Evolutionary conservation across 179 eudicot species (phyloP).

Genomic region (Beta lomatogona): DNA sequence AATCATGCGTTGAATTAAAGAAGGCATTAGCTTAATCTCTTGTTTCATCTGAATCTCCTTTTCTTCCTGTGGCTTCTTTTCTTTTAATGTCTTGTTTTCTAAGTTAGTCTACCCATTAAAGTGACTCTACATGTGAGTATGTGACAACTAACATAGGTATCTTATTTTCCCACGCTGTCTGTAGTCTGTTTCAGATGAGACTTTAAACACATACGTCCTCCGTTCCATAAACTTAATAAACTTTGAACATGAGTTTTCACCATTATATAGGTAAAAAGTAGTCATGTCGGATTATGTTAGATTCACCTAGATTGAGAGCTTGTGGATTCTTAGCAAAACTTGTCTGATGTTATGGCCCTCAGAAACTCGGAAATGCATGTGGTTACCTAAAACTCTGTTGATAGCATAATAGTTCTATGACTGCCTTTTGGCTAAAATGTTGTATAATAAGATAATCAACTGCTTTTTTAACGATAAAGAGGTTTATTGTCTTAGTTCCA

Average conservation of each 20-base stretch:
- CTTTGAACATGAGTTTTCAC: no score
- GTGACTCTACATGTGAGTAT: background rate
- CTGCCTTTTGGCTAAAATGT: background rate
- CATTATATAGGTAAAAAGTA: no score
- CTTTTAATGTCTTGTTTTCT: background rate
- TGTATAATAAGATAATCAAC: background rate
- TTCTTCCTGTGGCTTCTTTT: constrained; percentile 6
- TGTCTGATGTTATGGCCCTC: background rate
- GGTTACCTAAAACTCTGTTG: background rate
- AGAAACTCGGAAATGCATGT: background rate
- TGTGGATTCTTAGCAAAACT: background rate
- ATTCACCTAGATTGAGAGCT: background rate
- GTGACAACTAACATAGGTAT: background rate
- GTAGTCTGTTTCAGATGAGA: background rate
- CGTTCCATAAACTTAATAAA: background rate
- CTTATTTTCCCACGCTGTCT: background rate
- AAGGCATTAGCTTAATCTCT: background rate
- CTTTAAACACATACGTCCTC: background rate
- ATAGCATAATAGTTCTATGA: background rate
- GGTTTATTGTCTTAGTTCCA: constrained; percentile 1
- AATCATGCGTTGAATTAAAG: background rate
- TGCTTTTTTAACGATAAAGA: background rate
- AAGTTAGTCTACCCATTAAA: background rate
- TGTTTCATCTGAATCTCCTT: background rate
- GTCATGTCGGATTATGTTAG: no score